Percentiles rank a stretch among this genome's conserved stretches.
Evolutionary conservation across 2,329 filamentous ascomycete genomes (phyloP).

Genomic region (Fonsecaea pedrosoi): DNA sequence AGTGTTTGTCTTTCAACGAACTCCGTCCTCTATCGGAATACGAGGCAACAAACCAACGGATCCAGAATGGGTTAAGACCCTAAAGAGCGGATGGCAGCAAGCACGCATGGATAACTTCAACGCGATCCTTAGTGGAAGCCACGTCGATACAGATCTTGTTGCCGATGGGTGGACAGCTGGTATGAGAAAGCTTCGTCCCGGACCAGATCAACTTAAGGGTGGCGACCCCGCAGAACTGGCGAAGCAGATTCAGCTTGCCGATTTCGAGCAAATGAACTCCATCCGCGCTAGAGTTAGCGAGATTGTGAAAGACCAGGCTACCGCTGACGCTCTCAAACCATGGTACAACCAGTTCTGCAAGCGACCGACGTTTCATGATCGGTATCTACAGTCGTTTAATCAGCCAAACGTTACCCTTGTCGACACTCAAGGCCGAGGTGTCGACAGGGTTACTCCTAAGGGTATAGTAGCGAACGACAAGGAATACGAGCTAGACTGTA

Average conservation of each 20-base stretch:
- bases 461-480: slow-evolving; percentile 57
- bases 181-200: too few relatives aligned
- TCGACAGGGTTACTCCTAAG: slow-evolving; percentile 54
- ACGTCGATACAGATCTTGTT: slow-evolving; percentile 43
- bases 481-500: slow-evolving; percentile 57
- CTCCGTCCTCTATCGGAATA: slow-evolving; percentile 46
- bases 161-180: slow-evolving; percentile 43
- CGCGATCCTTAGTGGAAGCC: slow-evolving; percentile 37
- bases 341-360: slow-evolving; percentile 71
- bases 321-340: slow-evolving; percentile 61
- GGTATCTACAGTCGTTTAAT: slow-evolving; percentile 67
- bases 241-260: too few relatives aligned
- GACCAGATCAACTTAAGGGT: slow-evolving; percentile 34
- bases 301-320: slow-evolving; percentile 60
- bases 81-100: slow-evolving; percentile 41
- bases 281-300: slow-evolving; percentile 55
- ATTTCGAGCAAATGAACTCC: slow-evolving; percentile 35
- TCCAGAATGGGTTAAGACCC: slow-evolving; percentile 19
- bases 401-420: slow-evolving; percentile 63
- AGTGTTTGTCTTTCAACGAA: slow-evolving; percentile 48
- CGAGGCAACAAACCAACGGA: slow-evolving; percentile 31
- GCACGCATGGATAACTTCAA: slow-evolving; percentile 44
- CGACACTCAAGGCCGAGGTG: slow-evolving; percentile 63
- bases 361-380: slow-evolving; percentile 67
- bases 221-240: too few relatives aligned